Conservation (phyloP, 1,139 yeast species). For the Suhomyces anneliseae region DNA sequence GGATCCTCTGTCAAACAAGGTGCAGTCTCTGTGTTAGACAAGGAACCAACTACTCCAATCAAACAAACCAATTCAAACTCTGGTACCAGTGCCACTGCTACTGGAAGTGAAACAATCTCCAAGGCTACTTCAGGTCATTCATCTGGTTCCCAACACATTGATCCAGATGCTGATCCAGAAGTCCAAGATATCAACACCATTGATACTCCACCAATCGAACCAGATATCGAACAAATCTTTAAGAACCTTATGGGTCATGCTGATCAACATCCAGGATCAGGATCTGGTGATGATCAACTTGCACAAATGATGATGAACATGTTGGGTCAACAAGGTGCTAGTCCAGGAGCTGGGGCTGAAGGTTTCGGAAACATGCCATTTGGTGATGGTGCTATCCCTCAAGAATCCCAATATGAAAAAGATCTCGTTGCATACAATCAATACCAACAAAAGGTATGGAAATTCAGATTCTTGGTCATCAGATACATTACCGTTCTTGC, state of each 20-base stretch:
- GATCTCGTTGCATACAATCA: constrained; percentile 32
- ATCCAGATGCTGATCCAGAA: constrained; percentile 37
- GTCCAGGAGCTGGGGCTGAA: constrained; percentile 10
- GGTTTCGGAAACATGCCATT: constrained; percentile 11
- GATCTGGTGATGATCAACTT: constrained; percentile 26
- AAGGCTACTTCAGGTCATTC: neutral
- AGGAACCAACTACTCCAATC: constrained; percentile 8
- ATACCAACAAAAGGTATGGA: constrained; percentile 37
- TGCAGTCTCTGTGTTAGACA: constrained; percentile 40
- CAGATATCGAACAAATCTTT: constrained; percentile 38
- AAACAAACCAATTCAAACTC: neutral
- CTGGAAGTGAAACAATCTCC: neutral
- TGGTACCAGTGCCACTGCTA: neutral
- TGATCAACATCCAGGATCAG: constrained; percentile 6
- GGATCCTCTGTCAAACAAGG: constrained; percentile 41
- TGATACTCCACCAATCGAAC: constrained; percentile 11
- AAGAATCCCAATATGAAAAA: constrained; percentile 27
- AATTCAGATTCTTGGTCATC: constrained; percentile 32
- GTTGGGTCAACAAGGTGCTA: constrained; percentile 6
- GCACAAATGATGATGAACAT: constrained; percentile 34
- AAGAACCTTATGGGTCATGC: constrained; percentile 29
- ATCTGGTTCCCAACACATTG: neutral
- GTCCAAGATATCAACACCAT: constrained; percentile 29
- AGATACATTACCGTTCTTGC: constrained; percentile 27
- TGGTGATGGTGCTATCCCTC: constrained; percentile 14